Conservation (phyloP, 495 filamentous ascomycete genomes). For the Lineolata rhizophorae region DNA sequence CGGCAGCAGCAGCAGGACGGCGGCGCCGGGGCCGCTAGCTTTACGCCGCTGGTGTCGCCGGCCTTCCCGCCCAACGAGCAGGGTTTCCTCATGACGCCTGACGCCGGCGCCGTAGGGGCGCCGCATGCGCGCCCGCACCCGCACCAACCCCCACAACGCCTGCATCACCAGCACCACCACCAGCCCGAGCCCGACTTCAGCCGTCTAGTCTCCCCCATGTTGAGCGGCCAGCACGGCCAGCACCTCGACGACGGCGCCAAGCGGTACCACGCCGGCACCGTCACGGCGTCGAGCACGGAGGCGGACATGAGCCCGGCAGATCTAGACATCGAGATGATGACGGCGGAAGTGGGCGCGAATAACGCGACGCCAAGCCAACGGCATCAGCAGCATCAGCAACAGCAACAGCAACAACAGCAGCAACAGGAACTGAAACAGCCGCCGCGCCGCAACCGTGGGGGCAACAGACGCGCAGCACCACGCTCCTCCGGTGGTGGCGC, state of each 20-base stretch:
- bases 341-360: too few species aligned
- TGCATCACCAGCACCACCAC: constrained; percentile 1
- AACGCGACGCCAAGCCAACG: too few species aligned
- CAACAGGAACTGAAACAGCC: too few species aligned
- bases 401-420: too few species aligned
- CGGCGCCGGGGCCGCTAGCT: constrained; percentile 21
- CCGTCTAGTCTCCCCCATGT: too few species aligned
- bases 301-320: constrained; percentile 14
- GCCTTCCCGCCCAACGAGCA: constrained; percentile 82
- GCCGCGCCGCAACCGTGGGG: too few species aligned
- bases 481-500: too few species aligned
- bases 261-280: too few species aligned
- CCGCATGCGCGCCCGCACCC: constrained; percentile 4
- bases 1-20: constrained; percentile 42
- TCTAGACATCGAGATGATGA: constrained; percentile 14
- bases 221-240: constrained; percentile 8
- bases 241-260: too few species aligned
- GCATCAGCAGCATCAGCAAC: too few species aligned
- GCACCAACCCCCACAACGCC: too few species aligned
- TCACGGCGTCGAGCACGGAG: constrained; percentile 12
- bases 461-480: too few species aligned
- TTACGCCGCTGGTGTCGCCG: constrained; percentile 86
- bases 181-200: constrained; percentile 4
- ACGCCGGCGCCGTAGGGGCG: constrained; percentile 81
- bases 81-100: constrained; percentile 60